These are phyloP conservation scores for Penicillium vulpinum DNA, from an alignment of 2,329 filamentous ascomycete species.

Conservation along the genomic window DNA sequence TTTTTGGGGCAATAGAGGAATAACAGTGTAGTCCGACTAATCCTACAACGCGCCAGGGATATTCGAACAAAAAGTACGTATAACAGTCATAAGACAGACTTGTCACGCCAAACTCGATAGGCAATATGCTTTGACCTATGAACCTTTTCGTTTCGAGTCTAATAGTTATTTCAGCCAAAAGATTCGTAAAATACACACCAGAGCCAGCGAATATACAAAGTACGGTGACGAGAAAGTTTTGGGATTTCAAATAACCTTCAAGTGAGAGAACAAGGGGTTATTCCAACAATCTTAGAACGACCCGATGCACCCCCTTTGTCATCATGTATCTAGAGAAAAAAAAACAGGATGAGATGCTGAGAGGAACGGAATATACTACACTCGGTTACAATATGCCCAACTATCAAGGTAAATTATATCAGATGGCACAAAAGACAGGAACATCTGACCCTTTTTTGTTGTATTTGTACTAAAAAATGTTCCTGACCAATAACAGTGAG, in stretches of 20 bases:
- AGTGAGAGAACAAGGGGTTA: not conserved
- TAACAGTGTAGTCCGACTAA: not conserved
- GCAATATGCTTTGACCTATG: not conserved
- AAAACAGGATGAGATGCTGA: no score
- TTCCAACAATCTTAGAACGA: not conserved
- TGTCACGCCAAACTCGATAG: not conserved
- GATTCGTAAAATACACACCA: no score
- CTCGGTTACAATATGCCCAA: no score
- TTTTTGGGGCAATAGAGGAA: not conserved
- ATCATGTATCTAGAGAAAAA: no score
- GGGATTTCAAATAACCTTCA: not conserved
- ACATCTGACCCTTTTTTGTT: not conserved
- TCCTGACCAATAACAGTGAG: constrained; percentile 1
- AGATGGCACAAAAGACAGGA: not conserved
- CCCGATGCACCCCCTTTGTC: not conserved
- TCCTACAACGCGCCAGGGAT: not conserved
- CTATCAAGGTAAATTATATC: not conserved
- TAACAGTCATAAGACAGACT: not conserved
- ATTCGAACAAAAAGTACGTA: not conserved
- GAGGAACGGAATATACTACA: not conserved
- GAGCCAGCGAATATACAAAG: not conserved
- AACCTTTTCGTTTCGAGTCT: not conserved
- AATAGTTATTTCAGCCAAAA: not conserved
- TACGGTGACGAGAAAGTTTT: not conserved
- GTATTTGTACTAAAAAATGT: not conserved